Evolutionary conservation across 129 eudicot species (phyloP).

Genomic region (Saposhnikovia divaricata): DNA sequence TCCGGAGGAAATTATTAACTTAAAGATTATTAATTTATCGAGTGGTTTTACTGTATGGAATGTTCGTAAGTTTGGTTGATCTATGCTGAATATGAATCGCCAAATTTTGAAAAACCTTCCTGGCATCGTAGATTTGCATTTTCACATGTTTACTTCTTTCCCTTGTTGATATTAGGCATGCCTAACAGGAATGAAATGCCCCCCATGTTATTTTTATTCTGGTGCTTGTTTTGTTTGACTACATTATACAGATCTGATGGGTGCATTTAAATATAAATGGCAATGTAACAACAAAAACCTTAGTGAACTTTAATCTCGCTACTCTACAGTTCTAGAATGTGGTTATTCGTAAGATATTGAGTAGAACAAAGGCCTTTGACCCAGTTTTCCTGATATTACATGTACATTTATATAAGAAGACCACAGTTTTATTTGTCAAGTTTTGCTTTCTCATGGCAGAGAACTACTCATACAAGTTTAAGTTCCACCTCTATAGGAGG

Average conservation of each 20-base stretch:
- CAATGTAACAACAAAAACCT: not conserved
- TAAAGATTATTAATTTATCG: no score
- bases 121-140: not conserved
- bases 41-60: no score
- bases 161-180: not conserved
- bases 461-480: not conserved
- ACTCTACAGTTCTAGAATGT: not conserved
- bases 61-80: not conserved
- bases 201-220: not conserved
- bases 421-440: not conserved
- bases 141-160: not conserved
- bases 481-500: not conserved
- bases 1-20: no score
- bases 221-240: not conserved
- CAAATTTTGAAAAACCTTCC: not conserved
- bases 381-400: not conserved
- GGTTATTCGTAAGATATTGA: not conserved
- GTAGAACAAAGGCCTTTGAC: not conserved
- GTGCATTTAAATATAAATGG: not conserved
- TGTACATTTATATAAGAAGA: not conserved
- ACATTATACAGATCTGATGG: not conserved
- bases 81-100: not conserved
- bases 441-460: not conserved
- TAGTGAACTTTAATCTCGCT: no score
- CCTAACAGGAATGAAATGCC: not conserved